These are phyloP conservation scores for Trichoderma sp. DNA, from an alignment of 2,329 filamentous ascomycete genomes.

Conservation along the genomic window DNA sequence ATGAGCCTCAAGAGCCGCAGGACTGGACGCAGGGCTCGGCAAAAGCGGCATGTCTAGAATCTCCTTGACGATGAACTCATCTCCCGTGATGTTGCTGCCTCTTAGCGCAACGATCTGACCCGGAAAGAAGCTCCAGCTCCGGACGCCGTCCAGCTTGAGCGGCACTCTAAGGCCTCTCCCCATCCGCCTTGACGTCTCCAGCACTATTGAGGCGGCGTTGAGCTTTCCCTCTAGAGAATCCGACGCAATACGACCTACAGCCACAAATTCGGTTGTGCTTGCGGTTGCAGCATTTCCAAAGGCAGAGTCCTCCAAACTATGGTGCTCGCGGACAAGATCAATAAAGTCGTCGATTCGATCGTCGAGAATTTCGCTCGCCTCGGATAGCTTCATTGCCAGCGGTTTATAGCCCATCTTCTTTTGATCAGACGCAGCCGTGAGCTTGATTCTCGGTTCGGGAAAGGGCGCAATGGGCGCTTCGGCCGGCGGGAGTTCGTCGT, in stretches of 20 bases:
- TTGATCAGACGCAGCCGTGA: slow-evolving; percentile 81
- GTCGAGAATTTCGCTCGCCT: slow-evolving; percentile 89
- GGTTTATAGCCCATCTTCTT: slow-evolving; percentile 91
- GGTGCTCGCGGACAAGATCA: slow-evolving; percentile 66
- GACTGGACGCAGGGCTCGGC: slow-evolving; percentile 67
- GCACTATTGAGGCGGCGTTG: slow-evolving; percentile 77
- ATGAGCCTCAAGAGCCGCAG: slow-evolving; percentile 62
- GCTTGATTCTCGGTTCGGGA: slow-evolving; percentile 72
- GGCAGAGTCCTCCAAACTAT: slow-evolving; percentile 71
- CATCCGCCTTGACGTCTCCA: slow-evolving; percentile 81
- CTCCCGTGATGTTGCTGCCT: slow-evolving; percentile 83
- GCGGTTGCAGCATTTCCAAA: slow-evolving; percentile 87
- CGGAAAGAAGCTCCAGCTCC: slow-evolving; percentile 80
- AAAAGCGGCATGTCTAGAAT: slow-evolving; percentile 72
- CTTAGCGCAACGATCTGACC: slow-evolving; percentile 87
- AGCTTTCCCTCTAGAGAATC: slow-evolving; percentile 84
- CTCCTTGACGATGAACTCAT: slow-evolving; percentile 76
- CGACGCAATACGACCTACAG: slow-evolving; percentile 86
- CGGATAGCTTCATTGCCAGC: slow-evolving; percentile 90
- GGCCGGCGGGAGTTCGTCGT: slow-evolving; percentile 65
- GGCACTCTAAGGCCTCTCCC: slow-evolving; percentile 81
- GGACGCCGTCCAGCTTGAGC: slow-evolving; percentile 67
- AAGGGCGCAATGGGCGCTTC: slow-evolving; percentile 70
- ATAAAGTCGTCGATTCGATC: slow-evolving; percentile 92
- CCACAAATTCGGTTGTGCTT: slow-evolving; percentile 81